Base-by-base conservation (phyloP, 2,329 filamentous ascomycete genomes). In the Ceratocystis papillata region DNA sequence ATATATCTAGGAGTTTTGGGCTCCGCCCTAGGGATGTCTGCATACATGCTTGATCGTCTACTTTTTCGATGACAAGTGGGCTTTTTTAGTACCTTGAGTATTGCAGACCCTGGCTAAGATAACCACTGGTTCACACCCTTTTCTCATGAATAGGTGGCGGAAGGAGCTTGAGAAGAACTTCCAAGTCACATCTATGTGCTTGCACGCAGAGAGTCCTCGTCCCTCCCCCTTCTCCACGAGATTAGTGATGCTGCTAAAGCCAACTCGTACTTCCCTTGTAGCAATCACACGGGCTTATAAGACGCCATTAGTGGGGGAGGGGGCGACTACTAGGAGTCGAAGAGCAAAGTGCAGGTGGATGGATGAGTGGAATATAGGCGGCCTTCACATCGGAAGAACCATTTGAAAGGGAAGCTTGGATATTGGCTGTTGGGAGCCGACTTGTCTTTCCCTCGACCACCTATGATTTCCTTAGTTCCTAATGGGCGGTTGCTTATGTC, bases 391-490 rank as follows among this genome's bases (percentile, higher is more conserved):
- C 37, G 41, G 25, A n/a, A 48, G 60, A 62, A 63, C 20, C 5
- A 30, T 30, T 53, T 8, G 22, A n/a, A 63, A 63, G 62, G 65
- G 65, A 62, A 67, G 55, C 28, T 10, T 57, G 20, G 53, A 67
- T 65, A 67, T 67, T 67, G 65, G 30, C 45, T 64, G 44, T 50
- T 67, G 25, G 55, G 55, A 37, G 55, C 28, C 33, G 62, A 44
- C 28, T 46, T 60, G 30, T 61, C 41, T 53, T 64, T 55, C 65
- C 65, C 65, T 67, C 65, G 62, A 45, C 25, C 10, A 46, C 12
- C 12, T 59, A 59, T 59, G 55, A n/a, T 48, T 63, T 30, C 61
- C 33, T 63, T 63, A 41, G 20, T 20, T 46, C 17, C 30, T 25
- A 46, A n/a, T 63, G 41, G 10, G 12, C 10, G 25, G 22, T 25